Percentiles rank a stretch among this genome's conserved stretches.
Evolutionary conservation across 768 basidiomycete species (phyloP).

Genomic region (Leccinum barrowsii): DNA sequence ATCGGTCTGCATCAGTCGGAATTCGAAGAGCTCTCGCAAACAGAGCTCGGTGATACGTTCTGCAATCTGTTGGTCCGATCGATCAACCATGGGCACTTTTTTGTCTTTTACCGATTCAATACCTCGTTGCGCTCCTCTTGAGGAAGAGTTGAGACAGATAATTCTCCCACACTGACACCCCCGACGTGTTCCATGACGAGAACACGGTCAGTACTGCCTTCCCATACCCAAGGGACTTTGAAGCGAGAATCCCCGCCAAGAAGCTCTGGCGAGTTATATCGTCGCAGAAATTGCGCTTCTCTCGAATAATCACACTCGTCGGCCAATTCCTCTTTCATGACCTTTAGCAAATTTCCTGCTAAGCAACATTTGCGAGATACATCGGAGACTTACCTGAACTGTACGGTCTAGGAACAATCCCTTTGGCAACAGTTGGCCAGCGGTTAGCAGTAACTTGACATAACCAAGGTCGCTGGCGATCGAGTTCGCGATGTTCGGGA

Average conservation of each 20-base stretch:
- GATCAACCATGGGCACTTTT: neutral
- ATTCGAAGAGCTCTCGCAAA: constrained; percentile 85
- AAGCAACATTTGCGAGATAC: neutral
- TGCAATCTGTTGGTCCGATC: constrained; percentile 61
- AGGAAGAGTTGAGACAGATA: constrained; percentile 47
- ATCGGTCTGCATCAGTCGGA: constrained; percentile 95
- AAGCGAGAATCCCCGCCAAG: constrained; percentile 65
- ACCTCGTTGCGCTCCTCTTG: constrained; percentile 75
- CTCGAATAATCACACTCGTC: constrained; percentile 91
- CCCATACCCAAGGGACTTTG: constrained; percentile 84
- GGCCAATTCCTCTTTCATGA: constrained; percentile 83
- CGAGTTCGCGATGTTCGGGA: constrained; percentile 85
- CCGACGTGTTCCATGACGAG: constrained; percentile 86
- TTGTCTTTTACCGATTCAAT: constrained; percentile 8
- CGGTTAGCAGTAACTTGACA: constrained; percentile 75
- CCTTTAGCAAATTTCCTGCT: constrained; percentile 37
- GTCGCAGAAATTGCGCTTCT: constrained; percentile 69
- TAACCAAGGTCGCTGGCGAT: constrained; percentile 88
- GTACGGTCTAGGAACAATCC: constrained; percentile 91
- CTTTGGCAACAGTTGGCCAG: constrained; percentile 76
- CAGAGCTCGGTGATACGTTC: constrained; percentile 79
- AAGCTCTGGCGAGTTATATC: constrained; percentile 49
- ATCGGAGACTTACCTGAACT: constrained; percentile 48
- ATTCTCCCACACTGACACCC: constrained; percentile 78
- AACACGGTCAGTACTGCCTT: constrained; percentile 75